Evolutionary conservation across 2,329 filamentous ascomycete species (phyloP).

Genomic region (Colletotrichum graminicola): DNA sequence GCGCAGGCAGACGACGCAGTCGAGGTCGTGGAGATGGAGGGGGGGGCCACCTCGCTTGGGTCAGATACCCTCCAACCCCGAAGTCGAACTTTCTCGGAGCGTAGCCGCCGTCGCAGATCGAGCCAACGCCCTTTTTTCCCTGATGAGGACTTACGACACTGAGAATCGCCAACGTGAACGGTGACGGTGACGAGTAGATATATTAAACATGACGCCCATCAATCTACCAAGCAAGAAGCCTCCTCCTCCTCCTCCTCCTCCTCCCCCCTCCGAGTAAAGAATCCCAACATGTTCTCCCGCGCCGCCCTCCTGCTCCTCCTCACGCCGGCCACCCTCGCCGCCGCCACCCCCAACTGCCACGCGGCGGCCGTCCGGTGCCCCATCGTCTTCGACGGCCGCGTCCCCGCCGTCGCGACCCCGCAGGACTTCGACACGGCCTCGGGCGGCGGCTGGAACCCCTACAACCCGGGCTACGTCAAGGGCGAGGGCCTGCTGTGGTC

Average conservation of each 20-base stretch:
- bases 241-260: background rate
- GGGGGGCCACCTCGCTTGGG: background rate
- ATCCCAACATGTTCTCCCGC: background rate
- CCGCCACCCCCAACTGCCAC: background rate
- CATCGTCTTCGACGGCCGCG: conserved; percentile 54
- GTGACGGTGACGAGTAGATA: background rate
- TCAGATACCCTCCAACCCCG: background rate
- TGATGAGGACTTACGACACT: background rate
- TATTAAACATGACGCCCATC: background rate
- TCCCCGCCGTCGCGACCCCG: conserved; percentile 45
- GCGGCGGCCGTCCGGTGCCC: conserved; percentile 48
- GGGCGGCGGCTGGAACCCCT: conserved; percentile 48
- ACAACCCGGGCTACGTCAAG: conserved; percentile 54
- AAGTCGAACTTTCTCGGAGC: conserved; percentile 10
- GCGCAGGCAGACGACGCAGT: background rate
- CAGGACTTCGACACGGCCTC: conserved; percentile 50
- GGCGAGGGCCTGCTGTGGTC: conserved; percentile 51
- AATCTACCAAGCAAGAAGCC: background rate
- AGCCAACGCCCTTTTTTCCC: background rate
- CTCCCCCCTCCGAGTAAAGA: background rate
- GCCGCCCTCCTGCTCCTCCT: conserved; percentile 18
- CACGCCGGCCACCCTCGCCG: background rate
- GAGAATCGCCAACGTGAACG: background rate
- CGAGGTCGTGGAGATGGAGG: background rate
- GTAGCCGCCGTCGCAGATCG: conserved; percentile 13